Evolutionary conservation across 177 flowering plant genomes (phyloP), one percentile per base, ranked within the genome.

Genomic region (Telopea speciosissima): DNA sequence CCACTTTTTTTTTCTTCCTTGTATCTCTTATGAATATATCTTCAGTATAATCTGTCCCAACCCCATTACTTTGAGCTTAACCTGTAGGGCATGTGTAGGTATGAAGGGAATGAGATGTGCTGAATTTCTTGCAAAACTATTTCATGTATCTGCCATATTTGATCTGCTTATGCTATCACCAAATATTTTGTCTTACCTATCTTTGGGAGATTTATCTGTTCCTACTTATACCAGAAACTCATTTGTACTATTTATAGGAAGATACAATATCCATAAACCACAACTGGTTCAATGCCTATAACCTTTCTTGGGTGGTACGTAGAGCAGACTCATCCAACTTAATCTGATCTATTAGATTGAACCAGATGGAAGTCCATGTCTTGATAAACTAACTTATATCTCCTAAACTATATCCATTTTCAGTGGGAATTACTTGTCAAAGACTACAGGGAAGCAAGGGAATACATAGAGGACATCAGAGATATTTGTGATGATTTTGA

Each of bases 401-500:
- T 77, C 17, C 2, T 63, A 60, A 26, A 5, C 69, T 66, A 60
- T 40, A 10, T 62, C 69, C 49, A 58, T 68, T 73, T 80, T 65
- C 80, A 93, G 99, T 90, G 96, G 96, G 85, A 87, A 74, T 76
- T 96, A 70, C 90, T 96, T 54, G 70, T 80, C 68, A 84, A 79
- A 70, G 98, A 95, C 75, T 93, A 91, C 78, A 80, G 82, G 11
- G 98, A 91, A 79, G 97, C 99, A 21, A 86, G 80, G 78, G 90
- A 85, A 72, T 90, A 87, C 74, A 93, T 95, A 79, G 97, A 93
- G 68, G 99, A 95, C 79, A 83, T 95, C 40, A 88, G 81, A 76
- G 98, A 93, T 72, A 91, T 95, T 63, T 91, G 92, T 81, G 96
- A 96, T 78, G 88, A 93, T 80, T 91, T 96, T 81, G 98, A 96